These are phyloP conservation scores for Trichosphaerium sp. DNA, from an alignment of 78 protist genomes.

Conservation along the genomic window DNA sequence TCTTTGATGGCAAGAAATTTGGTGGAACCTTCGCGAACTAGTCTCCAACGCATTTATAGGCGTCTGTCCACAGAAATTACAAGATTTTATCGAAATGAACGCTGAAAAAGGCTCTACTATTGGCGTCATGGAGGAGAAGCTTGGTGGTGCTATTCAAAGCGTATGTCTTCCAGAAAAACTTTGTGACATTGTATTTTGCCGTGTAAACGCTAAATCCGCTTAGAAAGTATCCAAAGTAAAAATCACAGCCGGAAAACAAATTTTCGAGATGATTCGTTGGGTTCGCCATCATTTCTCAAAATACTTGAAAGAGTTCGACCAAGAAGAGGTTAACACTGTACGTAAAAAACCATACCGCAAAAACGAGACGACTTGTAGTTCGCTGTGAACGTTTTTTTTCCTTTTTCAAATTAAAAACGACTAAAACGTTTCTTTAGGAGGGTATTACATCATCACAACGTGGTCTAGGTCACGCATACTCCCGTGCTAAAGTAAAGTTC, in stretches of 20 bases:
- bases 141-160: constrained; percentile 68
- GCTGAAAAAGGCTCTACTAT: constrained; percentile 48
- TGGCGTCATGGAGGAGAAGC: constrained; percentile 71
- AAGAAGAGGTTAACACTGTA: constrained; percentile 32
- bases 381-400: too few relatives aligned
- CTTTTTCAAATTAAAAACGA: too few relatives aligned
- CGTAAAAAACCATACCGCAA: too few relatives aligned
- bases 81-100: constrained; percentile 49
- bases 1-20: background rate
- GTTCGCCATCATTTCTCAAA: constrained; percentile 63
- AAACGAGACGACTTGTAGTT: constrained; percentile 39
- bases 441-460: too few relatives aligned
- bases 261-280: constrained; percentile 77
- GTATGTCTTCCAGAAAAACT: background rate
- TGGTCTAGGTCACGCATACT: constrained; percentile 89
- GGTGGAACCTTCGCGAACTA: background rate
- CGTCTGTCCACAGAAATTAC: constrained; percentile 2
- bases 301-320: constrained; percentile 42
- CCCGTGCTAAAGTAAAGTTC: constrained; percentile 96
- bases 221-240: background rate
- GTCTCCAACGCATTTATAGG: constrained; percentile 4
- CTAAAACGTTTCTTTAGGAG: too few relatives aligned
- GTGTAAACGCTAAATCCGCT: background rate
- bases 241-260: background rate
- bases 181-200: background rate